Base-by-base conservation (phyloP, 2,329 filamentous ascomycete species). In the Sclerotinia glacialis region DNA sequence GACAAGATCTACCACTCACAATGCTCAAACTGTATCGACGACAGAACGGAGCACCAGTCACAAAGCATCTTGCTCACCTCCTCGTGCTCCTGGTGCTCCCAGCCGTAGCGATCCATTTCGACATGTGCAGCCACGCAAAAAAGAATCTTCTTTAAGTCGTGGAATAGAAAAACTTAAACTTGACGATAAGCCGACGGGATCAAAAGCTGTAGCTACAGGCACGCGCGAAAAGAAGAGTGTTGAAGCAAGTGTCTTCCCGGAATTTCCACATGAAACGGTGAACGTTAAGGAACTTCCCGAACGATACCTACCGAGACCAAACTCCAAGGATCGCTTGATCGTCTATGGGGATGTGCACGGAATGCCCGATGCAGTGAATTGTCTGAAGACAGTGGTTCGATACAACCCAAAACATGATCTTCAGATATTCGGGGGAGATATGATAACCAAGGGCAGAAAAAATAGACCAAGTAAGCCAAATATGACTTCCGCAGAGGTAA, bases 381-480 rank as follows among this genome's bases (percentile, higher is more conserved):
- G 40, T 26, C 23, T 60, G 9, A 31, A 46, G 28, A 0, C 9
- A 3, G 3, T 2, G 18, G 23, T 34, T 14, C 7, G 2, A 12
- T 60, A 47, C n/a, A 7, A 60, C 0, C 26, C 12, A 46, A 5
- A 21, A 7, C 14, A 9, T 7, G n/a, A 60, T 11, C 56, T 31
- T 46, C 56, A 44, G 14, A 42, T 60, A 14, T 47, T 60, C 18
- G 42, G 21, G 14, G 42, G 56, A 31, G 56, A 60, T 60, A 28
- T 60, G 40, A 21, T 60, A 31, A 59, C 55, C 1, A 40, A 44
- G 18, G 55, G 55, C 9, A 46, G 23, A 16, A 31, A 60, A 14
- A 31, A 14, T n/a, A 21, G 21, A 0, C 50, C 50, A 34, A 34
- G 50, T 11, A 53, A 21, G 18, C 5, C 5, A 34, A 16, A 28